These are phyloP conservation scores for Phlebiopsis gigantea DNA, from an alignment of 768 basidiomycete genomes.

Conservation along the genomic window DNA sequence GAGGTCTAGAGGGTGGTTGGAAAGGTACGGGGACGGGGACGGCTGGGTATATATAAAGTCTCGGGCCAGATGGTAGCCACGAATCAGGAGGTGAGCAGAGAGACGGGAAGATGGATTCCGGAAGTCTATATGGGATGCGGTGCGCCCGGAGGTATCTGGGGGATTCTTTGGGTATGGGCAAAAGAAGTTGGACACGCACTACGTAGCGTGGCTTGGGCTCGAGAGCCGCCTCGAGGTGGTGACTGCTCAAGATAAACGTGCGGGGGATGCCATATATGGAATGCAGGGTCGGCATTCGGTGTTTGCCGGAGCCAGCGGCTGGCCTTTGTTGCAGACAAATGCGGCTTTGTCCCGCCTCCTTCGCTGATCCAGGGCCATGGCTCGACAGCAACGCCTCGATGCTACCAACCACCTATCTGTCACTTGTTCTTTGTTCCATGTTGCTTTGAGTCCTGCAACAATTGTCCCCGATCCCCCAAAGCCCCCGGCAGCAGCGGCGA, in stretches of 20 bases:
- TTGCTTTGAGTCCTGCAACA: not conserved
- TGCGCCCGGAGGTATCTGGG: slow-evolving; percentile 1
- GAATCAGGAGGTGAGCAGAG: not conserved
- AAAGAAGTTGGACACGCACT: not conserved
- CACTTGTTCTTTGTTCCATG: too few relatives aligned
- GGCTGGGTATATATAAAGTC: not conserved
- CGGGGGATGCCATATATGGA: not conserved
- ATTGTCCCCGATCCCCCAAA: too few relatives aligned
- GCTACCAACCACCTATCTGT: not conserved
- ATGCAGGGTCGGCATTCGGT: not conserved
- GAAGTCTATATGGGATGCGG: not conserved
- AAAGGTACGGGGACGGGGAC: not conserved
- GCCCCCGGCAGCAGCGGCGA: too few relatives aligned
- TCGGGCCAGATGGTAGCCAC: not conserved
- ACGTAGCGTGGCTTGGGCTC: not conserved
- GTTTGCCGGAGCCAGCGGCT: not conserved
- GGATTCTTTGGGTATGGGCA: not conserved
- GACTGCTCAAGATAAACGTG: slow-evolving; percentile 7
- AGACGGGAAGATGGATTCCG: not conserved
- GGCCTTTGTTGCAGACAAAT: not conserved
- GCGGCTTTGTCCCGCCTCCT: not conserved
- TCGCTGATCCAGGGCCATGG: not conserved
- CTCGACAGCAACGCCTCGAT: not conserved
- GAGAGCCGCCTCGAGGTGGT: not conserved
- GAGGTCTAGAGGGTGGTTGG: not conserved